Percentiles rank a stretch among this genome's conserved stretches.
phyloP scores from a whole-genome alignment of 1,284 basidiomycete genomes.

The Ceratobasidium theobromae region DNA sequence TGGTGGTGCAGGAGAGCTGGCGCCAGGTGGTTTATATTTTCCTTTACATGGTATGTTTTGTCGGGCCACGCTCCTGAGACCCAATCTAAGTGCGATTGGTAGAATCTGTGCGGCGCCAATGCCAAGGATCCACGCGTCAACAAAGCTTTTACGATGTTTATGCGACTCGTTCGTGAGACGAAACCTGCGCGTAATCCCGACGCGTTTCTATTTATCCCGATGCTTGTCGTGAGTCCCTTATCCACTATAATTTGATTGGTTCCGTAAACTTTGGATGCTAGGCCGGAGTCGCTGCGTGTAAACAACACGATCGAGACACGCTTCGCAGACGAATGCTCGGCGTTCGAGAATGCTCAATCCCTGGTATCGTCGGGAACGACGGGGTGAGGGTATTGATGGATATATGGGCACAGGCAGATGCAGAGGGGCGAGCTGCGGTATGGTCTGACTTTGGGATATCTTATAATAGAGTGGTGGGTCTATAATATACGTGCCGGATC shows the following conservation, averaged over 20 bases:
- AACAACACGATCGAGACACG: not conserved
- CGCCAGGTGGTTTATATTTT: constrained; percentile 1
- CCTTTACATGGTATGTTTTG: constrained; percentile 1
- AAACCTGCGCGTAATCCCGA: constrained; percentile 6
- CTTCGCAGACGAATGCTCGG: not conserved
- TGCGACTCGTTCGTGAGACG: not conserved
- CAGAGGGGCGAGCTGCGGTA: not conserved
- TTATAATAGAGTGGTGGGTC: not conserved
- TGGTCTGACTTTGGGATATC: not conserved
- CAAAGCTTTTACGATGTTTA: not conserved
- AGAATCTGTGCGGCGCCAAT: not conserved
- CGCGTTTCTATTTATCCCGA: not conserved
- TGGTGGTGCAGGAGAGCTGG: constrained; percentile 3
- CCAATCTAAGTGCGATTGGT: not conserved
- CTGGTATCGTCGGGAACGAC: not conserved
- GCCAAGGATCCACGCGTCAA: not conserved
- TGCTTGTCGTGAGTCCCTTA: not conserved
- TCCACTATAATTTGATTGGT: not conserved
- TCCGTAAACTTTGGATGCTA: not conserved
- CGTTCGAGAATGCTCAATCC: not conserved
- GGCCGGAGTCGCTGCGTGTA: not conserved
- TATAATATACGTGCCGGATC: no score
- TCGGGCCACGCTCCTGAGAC: not conserved
- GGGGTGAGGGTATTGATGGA: not conserved
- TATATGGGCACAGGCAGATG: not conserved